Base-by-base conservation (phyloP, 2,329 filamentous ascomycete species). In the Hymenoscyphus fraxineus region DNA sequence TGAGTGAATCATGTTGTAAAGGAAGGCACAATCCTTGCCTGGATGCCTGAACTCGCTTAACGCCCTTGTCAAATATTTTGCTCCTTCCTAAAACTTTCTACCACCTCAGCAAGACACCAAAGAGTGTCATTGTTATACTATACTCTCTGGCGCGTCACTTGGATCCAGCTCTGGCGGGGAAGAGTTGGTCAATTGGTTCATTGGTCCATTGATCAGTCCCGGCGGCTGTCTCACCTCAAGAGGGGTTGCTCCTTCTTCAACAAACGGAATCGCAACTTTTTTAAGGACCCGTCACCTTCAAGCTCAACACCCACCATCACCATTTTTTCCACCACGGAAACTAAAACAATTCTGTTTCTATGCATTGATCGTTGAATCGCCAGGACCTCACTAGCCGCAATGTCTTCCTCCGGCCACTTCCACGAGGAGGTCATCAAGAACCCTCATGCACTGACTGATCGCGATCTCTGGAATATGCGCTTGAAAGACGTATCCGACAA, bases 401-500 rank as follows among this genome's bases (percentile, higher is more conserved):
- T 54, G 47, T 54, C 47, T 54, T 54, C 47, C 9, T 31, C 19
- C 10, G 22, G 22, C n/a, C 47, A 54, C 22, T 13, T 13, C 22
- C 47, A 27, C 22, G 63, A 55, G 31, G 63, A 35, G 41, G 58
- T 59, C n/a, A 58, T 64, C 56, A 15, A 38, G n/a, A 41, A 66
- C 10, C 68, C 70, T 6, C 47, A 64, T 27, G 12, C 31, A 6
- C 15, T 73, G 10, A 64, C 65, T 13, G 65, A 67, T n/a, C 58
- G 22, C 2, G 65, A 72, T 12, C 66, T 73, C 15, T 44, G 64
- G 31, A 56, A 59, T 6, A 65, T 70, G 38, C 61, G 68, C 5
- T 61, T 73, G n/a, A 66, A 63, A 19, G 51, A 62, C 4, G 59
- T 74, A 2, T 66, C 68, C n/a, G 68, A 65, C 39, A 62, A 54